A percentile compares a stretch with the other conserved stretches of the same genome.
Conservation (phyloP, 495 filamentous ascomycete species). For the Schizothecium vesticola region DNA sequence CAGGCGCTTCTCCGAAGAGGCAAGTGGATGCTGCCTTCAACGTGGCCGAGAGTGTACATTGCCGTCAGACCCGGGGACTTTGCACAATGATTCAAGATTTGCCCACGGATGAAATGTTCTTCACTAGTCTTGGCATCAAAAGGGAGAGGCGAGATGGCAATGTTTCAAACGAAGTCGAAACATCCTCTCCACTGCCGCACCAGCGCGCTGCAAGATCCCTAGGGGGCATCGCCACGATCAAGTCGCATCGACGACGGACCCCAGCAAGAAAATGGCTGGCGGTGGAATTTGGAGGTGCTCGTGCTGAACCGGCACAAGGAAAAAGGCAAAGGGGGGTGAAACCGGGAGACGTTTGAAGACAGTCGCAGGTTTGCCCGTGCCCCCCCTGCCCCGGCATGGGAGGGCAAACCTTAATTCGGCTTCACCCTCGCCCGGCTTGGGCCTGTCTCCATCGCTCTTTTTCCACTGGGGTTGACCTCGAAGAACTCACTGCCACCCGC, state of each 20-base stretch:
- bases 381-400: constrained; percentile 14
- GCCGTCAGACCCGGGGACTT: neutral
- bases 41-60: neutral
- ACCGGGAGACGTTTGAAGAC: constrained; percentile 25
- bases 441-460: neutral
- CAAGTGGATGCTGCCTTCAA: neutral
- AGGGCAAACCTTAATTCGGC: constrained; percentile 30
- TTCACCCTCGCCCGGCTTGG: constrained; percentile 19
- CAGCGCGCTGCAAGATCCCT: neutral
- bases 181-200: neutral
- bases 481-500: neutral
- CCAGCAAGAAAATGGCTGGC: neutral
- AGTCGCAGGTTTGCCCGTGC: constrained; percentile 25
- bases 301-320: neutral
- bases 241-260: neutral
- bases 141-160: neutral
- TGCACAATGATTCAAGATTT: neutral
- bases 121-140: constrained; percentile 5
- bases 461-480: neutral
- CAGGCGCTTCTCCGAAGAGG: neutral
- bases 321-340: constrained; percentile 18
- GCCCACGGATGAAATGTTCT: neutral
- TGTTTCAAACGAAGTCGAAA: neutral
- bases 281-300: neutral
- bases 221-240: neutral